These are phyloP conservation scores for Rutstroemia sp. DNA, from an alignment of 2,329 filamentous ascomycete genomes.

Conservation along the genomic window DNA sequence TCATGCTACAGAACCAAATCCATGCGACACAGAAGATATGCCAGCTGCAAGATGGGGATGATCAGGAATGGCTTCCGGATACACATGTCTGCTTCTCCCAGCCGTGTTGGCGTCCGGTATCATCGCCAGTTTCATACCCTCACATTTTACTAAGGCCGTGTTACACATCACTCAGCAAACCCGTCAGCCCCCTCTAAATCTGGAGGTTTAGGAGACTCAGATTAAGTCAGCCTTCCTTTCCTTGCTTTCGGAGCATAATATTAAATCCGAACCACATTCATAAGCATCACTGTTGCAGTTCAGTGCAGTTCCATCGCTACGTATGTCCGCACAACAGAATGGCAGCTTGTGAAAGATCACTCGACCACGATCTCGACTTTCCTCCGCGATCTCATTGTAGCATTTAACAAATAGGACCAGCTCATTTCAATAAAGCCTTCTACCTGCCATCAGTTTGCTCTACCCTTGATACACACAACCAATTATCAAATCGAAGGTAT, in stretches of 20 bases:
- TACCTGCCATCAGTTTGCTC: no score
- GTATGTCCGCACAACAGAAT: no score
- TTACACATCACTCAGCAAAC: background rate
- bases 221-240: background rate
- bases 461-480: no score
- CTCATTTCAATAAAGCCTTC: no score
- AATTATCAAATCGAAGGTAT: no score
- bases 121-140: background rate
- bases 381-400: no score
- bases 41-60: background rate
- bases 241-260: background rate
- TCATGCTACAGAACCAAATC: background rate
- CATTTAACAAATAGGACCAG: no score
- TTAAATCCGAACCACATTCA: conserved; percentile 3
- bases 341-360: no score
- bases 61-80: background rate
- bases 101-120: background rate
- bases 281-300: conserved; percentile 10
- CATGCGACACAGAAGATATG: background rate
- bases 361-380: no score
- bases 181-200: conserved; percentile 6
- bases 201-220: background rate
- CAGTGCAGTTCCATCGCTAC: no score
- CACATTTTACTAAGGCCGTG: conserved; percentile 11
- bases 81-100: background rate